Conservation (phyloP, 176 grass and related monocot species). For the Avena atlantica region DNA sequence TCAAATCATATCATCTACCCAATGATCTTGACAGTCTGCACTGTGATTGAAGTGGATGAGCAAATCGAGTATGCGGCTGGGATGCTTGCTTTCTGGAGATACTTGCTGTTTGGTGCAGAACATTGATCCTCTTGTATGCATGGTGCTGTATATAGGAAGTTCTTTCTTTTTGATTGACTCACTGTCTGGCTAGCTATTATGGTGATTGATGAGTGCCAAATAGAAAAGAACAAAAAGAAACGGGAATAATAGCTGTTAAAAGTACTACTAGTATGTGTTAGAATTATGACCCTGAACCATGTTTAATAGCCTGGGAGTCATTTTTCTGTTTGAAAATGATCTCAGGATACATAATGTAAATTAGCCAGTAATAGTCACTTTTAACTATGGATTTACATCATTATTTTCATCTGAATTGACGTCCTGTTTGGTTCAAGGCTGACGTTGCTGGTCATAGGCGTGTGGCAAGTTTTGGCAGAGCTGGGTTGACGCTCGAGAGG, state of each 20-base stretch:
- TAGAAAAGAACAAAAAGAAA: conserved; percentile 1
- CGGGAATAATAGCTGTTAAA: background rate
- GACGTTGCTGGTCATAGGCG: background rate
- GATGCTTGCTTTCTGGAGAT: conserved; percentile 4
- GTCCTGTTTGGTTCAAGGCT: background rate
- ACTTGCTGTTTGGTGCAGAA: conserved; percentile 25
- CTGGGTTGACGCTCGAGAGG: background rate
- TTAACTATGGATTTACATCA: background rate
- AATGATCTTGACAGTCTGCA: conserved; percentile 20
- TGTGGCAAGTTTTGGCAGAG: background rate
- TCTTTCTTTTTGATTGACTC: background rate
- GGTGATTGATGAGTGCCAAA: background rate
- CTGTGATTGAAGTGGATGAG: conserved; percentile 15
- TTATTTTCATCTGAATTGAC: background rate
- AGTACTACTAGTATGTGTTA: background rate
- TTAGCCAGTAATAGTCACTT: background rate
- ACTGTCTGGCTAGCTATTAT: conserved; percentile 23
- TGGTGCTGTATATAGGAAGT: conserved; percentile 54
- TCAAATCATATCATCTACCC: conserved; percentile 21
- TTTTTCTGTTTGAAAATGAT: background rate
- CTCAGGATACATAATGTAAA: conserved; percentile 9
- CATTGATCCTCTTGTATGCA: conserved; percentile 14
- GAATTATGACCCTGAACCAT: conserved; percentile 38
- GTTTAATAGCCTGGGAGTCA: background rate
- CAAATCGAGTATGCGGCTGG: background rate